phyloP scores from a whole-genome alignment of 768 basidiomycete genomes.

The Boletus sp. region DNA sequence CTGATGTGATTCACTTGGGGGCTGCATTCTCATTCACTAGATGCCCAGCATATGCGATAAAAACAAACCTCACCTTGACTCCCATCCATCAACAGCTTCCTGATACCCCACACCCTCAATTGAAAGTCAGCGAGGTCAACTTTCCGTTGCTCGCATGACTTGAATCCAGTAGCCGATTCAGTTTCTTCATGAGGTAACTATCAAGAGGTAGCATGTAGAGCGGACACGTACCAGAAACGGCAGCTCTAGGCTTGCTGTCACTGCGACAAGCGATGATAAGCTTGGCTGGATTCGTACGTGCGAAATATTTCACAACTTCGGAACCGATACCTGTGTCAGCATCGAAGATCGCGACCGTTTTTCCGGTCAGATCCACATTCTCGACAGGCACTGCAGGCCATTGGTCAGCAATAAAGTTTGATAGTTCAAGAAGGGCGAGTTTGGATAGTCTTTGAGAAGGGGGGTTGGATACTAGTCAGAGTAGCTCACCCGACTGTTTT shows the following conservation, averaged over 20 bases:
- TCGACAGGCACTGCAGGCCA: slow-evolving; percentile 18
- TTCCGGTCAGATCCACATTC: slow-evolving; percentile 24
- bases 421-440: not conserved
- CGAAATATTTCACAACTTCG: slow-evolving; percentile 30
- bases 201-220: not conserved
- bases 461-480: not conserved
- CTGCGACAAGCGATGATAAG: slow-evolving; percentile 30
- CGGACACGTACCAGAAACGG: slow-evolving; percentile 19
- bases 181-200: slow-evolving; percentile 16
- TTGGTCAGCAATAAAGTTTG: slow-evolving; percentile 17
- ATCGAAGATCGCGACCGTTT: slow-evolving; percentile 31
- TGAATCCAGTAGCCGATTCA: slow-evolving; percentile 24
- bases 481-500: not conserved
- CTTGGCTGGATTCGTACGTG: slow-evolving; percentile 28
- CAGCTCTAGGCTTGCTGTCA: slow-evolving; percentile 20
- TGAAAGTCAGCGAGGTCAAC: slow-evolving; percentile 18
- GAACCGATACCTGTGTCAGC: slow-evolving; percentile 35
- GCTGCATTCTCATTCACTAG: slow-evolving; percentile 4
- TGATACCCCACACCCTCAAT: slow-evolving; percentile 12
- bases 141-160: slow-evolving; percentile 12
- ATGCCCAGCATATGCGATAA: not conserved
- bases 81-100: slow-evolving; percentile 44
- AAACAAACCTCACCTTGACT: slow-evolving; percentile 27
- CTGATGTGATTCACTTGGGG: slow-evolving; percentile 37
- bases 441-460: not conserved